These are phyloP conservation scores for Ustulina deusta DNA, from an alignment of 2,329 filamentous ascomycete species.

Conservation along the genomic window DNA sequence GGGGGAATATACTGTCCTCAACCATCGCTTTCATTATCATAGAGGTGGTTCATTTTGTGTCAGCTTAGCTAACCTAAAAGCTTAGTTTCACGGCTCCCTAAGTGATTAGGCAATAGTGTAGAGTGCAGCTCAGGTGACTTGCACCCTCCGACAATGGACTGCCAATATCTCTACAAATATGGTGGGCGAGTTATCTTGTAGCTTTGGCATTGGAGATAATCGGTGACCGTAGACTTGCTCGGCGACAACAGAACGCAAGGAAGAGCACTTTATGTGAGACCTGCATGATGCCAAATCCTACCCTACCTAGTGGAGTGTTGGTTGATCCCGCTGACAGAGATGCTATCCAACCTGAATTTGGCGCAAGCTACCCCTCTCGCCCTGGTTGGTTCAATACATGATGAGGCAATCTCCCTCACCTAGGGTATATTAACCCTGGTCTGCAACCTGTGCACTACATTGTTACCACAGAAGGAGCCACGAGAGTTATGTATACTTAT, in stretches of 20 bases:
- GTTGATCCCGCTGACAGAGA: slow-evolving; percentile 17
- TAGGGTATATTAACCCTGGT: slow-evolving; percentile 15
- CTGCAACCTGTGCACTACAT: background rate
- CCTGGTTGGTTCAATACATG: slow-evolving; percentile 4
- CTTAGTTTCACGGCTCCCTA: background rate
- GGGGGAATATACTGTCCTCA: background rate
- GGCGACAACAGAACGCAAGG: background rate
- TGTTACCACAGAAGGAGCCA: background rate
- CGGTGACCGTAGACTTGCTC: background rate
- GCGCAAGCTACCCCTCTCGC: slow-evolving; percentile 17
- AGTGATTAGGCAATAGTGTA: background rate
- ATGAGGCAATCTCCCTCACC: slow-evolving; percentile 17
- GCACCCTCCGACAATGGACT: background rate
- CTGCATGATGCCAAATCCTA: slow-evolving; percentile 15
- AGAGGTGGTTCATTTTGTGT: background rate
- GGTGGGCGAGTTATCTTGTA: background rate
- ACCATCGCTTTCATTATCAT: background rate
- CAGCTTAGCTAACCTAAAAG: background rate
- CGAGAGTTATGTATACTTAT: slow-evolving; percentile 2
- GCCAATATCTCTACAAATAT: background rate
- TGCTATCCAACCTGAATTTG: slow-evolving; percentile 15
- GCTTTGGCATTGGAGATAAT: background rate
- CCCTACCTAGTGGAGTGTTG: background rate
- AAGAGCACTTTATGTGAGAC: background rate
- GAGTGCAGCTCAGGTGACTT: background rate